Conservation (phyloP, 441 rosid species). For the Eutrema salsugineum region DNA sequence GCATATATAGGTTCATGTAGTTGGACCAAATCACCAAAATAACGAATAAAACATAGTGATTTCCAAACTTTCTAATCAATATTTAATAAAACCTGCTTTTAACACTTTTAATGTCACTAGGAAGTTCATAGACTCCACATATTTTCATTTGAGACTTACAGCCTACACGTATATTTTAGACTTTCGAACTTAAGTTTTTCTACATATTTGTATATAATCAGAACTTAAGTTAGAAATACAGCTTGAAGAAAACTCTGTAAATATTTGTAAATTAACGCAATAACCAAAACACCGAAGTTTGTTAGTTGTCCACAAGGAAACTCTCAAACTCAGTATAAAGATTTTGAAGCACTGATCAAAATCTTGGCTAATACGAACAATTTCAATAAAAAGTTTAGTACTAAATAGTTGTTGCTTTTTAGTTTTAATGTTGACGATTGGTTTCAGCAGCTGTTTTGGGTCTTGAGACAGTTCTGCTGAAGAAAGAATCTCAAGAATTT, state of each 20-base stretch:
- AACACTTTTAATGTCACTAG: neutral
- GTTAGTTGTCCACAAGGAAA: neutral
- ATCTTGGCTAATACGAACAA: neutral
- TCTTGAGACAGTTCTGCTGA: neutral
- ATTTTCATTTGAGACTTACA: neutral
- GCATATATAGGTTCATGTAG: neutral
- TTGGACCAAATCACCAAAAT: neutral
- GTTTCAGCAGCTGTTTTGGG: neutral
- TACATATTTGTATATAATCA: too few species aligned
- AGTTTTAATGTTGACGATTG: neutral
- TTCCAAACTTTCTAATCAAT: neutral
- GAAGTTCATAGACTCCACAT: neutral
- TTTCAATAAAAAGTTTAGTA: too few species aligned
- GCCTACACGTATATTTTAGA: neutral
- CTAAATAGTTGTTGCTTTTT: neutral
- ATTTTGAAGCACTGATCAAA: neutral
- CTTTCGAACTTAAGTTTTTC: too few species aligned
- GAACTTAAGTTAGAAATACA: too few species aligned
- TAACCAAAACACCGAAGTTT: too few species aligned
- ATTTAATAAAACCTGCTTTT: neutral
- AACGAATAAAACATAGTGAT: neutral
- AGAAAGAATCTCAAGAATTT: neutral
- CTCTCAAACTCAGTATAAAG: neutral
- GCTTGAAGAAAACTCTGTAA: too few species aligned
- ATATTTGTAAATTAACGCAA: too few species aligned